These are phyloP conservation scores for Chaetoceros tenuissimus DNA, from an alignment of 108 stramenopile genomes.

Conservation along the genomic window DNA sequence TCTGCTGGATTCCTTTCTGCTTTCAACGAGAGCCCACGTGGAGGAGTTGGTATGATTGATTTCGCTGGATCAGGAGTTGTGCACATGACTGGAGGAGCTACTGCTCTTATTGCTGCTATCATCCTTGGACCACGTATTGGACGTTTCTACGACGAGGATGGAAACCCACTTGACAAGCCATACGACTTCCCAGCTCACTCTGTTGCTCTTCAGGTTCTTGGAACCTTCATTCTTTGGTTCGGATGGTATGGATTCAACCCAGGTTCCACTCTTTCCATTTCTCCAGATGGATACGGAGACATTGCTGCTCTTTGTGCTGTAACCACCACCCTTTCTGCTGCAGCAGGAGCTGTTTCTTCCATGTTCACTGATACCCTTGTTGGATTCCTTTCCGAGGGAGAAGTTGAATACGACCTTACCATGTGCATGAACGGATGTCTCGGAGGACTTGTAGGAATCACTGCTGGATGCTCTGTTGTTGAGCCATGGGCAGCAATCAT, in stretches of 20 bases:
- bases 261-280: conserved; percentile 70
- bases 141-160: conserved; percentile 78
- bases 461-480: conserved; percentile 78
- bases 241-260: conserved; percentile 94
- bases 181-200: conserved; percentile 56
- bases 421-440: conserved; percentile 82
- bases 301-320: conserved; percentile 72
- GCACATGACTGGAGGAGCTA: conserved; percentile 87
- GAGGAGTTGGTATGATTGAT: conserved; percentile 75
- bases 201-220: conserved; percentile 64
- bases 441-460: conserved; percentile 87
- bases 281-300: conserved; percentile 25
- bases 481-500: conserved; percentile 57
- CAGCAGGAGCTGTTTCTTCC: conserved; percentile 61
- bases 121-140: conserved; percentile 81
- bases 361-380: conserved; percentile 68
- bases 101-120: conserved; percentile 76
- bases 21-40: conserved; percentile 34
- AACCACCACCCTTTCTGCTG: conserved; percentile 86
- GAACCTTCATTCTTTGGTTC: conserved; percentile 85
- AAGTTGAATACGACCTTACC: conserved; percentile 63
- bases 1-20: conserved; percentile 58
- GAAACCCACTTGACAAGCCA: conserved; percentile 59
- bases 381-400: conserved; percentile 33
- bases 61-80: conserved; percentile 94